Evolutionary conservation across 2,329 filamentous ascomycete genomes (phyloP).

Genomic region (Ceratocystis cubensis): DNA sequence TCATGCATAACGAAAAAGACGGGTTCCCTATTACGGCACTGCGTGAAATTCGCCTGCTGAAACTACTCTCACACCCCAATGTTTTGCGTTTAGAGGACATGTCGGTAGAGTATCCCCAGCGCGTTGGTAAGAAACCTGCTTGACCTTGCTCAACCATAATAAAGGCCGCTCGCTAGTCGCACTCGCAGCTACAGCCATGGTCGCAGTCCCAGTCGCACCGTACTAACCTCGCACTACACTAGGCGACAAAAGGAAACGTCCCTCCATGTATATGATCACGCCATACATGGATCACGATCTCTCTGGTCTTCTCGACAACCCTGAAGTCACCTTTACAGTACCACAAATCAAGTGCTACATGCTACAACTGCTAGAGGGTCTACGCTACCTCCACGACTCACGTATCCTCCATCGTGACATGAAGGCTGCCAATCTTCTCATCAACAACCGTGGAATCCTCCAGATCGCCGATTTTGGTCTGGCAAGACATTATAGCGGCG

Average conservation of each 20-base stretch:
- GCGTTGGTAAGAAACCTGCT: conserved; percentile 41
- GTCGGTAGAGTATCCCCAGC: conserved; percentile 65
- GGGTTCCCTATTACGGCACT: conserved; percentile 98
- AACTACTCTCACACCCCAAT: conserved; percentile 85
- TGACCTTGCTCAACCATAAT: not conserved
- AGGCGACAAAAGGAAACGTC: conserved; percentile 63
- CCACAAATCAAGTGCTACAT: conserved; percentile 97
- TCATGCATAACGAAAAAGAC: conserved; percentile 99
- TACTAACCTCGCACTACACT: not conserved
- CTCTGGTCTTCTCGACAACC: conserved; percentile 93
- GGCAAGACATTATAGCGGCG: conserved; percentile 82
- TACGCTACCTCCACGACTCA: conserved; percentile 79
- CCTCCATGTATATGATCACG: conserved; percentile 96
- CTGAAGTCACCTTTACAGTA: conserved; percentile 72
- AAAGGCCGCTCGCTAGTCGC: not conserved
- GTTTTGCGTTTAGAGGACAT: conserved; percentile 84
- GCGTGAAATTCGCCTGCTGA: conserved; percentile 93
- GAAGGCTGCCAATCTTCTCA: conserved; percentile 96
- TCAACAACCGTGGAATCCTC: conserved; percentile 83
- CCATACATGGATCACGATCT: conserved; percentile 99
- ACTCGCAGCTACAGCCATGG: too few relatives aligned
- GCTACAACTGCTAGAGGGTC: conserved; percentile 78
- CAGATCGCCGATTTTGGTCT: conserved; percentile 97
- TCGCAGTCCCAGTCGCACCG: not conserved
- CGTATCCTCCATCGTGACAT: conserved; percentile 92